Conservation (phyloP, 2,329 filamentous ascomycete species). For the Dryadomyces quercus-mongolicae region DNA sequence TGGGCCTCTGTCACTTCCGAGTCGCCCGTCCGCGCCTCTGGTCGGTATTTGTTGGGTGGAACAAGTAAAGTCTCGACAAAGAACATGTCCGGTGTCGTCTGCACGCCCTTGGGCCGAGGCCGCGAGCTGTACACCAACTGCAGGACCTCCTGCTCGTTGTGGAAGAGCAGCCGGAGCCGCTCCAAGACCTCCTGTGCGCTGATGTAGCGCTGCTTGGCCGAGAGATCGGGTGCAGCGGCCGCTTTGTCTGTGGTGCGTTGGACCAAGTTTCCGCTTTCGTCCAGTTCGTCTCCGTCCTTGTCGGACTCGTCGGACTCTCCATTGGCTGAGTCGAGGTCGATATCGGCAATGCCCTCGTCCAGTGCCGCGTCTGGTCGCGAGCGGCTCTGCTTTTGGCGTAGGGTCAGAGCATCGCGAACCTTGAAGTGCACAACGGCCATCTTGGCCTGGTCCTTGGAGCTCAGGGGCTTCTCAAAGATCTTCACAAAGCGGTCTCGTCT, state of each 20-base stretch:
- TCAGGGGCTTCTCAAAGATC: slow-evolving; percentile 77
- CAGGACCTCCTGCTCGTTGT: slow-evolving; percentile 75
- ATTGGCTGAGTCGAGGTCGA: slow-evolving; percentile 34
- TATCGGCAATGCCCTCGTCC: slow-evolving; percentile 61
- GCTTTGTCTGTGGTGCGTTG: slow-evolving; percentile 32
- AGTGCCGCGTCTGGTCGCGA: slow-evolving; percentile 26
- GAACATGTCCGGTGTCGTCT: slow-evolving; percentile 78
- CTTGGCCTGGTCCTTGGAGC: slow-evolving; percentile 59
- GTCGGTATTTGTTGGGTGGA: slow-evolving; percentile 83
- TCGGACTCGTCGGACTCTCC: slow-evolving; percentile 33
- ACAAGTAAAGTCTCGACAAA: slow-evolving; percentile 81
- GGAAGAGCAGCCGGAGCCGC: slow-evolving; percentile 66
- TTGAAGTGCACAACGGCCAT: slow-evolving; percentile 62
- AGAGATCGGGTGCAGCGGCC: slow-evolving; percentile 16
- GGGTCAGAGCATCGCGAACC: slow-evolving; percentile 56
- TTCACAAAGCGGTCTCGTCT: slow-evolving; percentile 87
- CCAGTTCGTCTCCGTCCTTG: slow-evolving; percentile 34
- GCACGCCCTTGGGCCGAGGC: slow-evolving; percentile 43
- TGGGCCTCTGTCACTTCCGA: slow-evolving; percentile 76
- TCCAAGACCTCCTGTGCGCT: slow-evolving; percentile 75
- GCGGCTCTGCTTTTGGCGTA: slow-evolving; percentile 24
- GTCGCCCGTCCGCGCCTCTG: slow-evolving; percentile 70
- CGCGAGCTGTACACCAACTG: slow-evolving; percentile 75
- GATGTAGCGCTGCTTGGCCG: slow-evolving; percentile 55
- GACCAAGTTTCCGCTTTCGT: slow-evolving; percentile 44